These are phyloP conservation scores for Clonostachys sp. DNA, from an alignment of 2,329 filamentous ascomycete genomes.

Conservation along the genomic window DNA sequence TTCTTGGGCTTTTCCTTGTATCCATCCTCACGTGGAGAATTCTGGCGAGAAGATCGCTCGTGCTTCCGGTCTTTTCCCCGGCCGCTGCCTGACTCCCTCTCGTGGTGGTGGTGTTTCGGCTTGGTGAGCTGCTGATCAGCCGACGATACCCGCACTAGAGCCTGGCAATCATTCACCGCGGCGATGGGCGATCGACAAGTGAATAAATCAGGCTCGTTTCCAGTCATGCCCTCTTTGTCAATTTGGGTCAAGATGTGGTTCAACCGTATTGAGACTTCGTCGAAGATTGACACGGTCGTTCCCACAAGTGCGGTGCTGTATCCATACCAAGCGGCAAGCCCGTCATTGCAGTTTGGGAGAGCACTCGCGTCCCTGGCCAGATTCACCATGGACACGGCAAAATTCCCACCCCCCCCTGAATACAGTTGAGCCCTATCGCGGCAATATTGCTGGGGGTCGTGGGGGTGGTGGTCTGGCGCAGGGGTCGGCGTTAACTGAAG, in stretches of 20 bases:
- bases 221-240: constrained; percentile 53
- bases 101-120: not conserved
- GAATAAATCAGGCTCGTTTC: constrained; percentile 51
- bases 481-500: not conserved
- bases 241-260: constrained; percentile 68
- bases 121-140: too few relatives aligned
- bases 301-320: constrained; percentile 2
- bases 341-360: constrained; percentile 34
- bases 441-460: constrained; percentile 25
- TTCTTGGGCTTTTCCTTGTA: constrained; percentile 8
- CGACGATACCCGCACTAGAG: too few relatives aligned
- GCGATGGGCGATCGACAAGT: constrained; percentile 20
- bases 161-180: constrained; percentile 2
- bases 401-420: constrained; percentile 12
- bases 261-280: constrained; percentile 58
- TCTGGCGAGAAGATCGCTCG: not conserved
- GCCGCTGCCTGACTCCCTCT: not conserved
- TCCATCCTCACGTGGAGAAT: not conserved
- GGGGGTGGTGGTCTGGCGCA: not conserved
- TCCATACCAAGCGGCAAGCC: constrained; percentile 34
- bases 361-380: constrained; percentile 34
- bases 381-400: constrained; percentile 34
- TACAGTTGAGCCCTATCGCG: constrained; percentile 12
- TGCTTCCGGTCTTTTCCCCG: constrained; percentile 19
- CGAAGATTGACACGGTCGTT: constrained; percentile 43